phyloP scores from a whole-genome alignment of 2,329 filamentous ascomycete species.

The Cercospora janseana region DNA sequence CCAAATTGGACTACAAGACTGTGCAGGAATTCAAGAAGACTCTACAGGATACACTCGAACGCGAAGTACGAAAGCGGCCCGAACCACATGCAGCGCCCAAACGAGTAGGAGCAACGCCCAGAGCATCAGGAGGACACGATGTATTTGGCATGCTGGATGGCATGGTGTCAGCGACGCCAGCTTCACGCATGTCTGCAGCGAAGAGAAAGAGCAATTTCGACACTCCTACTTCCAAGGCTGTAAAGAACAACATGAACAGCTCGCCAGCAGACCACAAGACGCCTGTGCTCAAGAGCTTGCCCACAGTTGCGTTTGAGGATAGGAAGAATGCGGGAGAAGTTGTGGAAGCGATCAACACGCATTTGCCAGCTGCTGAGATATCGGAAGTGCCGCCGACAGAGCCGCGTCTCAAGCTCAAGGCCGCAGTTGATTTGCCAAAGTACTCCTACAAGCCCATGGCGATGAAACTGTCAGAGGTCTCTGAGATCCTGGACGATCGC shows the following conservation, averaged over 20 bases:
- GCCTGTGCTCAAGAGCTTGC: conserved; percentile 35
- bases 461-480: conserved; percentile 90
- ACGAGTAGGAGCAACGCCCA: conserved; percentile 60
- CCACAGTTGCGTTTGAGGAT: conserved; percentile 61
- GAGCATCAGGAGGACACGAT: conserved; percentile 58
- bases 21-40: conserved; percentile 80
- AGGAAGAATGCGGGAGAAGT: conserved; percentile 77
- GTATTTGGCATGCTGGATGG: conserved; percentile 66
- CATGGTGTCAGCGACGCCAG: conserved; percentile 46
- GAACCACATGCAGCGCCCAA: conserved; percentile 59
- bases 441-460: conserved; percentile 88
- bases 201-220: conserved; percentile 52
- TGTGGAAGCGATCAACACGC: conserved; percentile 76
- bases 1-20: conserved; percentile 66
- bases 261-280: conserved; percentile 51
- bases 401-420: conserved; percentile 77
- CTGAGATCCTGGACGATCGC: conserved; percentile 88
- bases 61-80: conserved; percentile 66
- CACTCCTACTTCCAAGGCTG: conserved; percentile 49
- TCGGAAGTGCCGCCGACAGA: conserved; percentile 60
- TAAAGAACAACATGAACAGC: conserved; percentile 42
- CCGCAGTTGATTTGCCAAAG: conserved; percentile 85
- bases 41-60: conserved; percentile 79
- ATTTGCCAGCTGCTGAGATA: conserved; percentile 58
- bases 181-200: conserved; percentile 43